These are phyloP conservation scores for Citrus medica DNA, from an alignment of 345 rosid genomes.

Conservation along the genomic window DNA sequence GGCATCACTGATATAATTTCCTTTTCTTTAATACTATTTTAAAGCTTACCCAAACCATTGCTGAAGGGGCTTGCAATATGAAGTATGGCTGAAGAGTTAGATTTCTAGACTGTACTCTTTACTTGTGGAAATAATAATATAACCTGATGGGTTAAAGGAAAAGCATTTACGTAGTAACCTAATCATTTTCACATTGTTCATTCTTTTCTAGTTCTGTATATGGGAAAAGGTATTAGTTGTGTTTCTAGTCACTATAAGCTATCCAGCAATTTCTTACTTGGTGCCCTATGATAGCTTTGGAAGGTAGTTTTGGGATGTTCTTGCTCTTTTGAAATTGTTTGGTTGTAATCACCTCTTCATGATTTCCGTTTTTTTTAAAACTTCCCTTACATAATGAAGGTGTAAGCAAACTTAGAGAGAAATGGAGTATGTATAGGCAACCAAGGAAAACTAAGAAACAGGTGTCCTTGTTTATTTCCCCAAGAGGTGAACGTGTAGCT, in stretches of 20 bases:
- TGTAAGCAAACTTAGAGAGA: conserved; percentile 61
- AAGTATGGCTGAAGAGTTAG: background rate
- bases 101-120: background rate
- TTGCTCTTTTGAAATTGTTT: too few species aligned
- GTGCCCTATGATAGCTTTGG: background rate
- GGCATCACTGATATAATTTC: background rate
- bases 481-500: conserved; percentile 73
- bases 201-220: background rate
- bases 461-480: conserved; percentile 61
- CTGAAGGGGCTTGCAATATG: background rate
- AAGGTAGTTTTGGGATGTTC: background rate
- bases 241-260: background rate
- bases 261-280: background rate
- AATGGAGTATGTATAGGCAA: conserved; percentile 49
- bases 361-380: background rate
- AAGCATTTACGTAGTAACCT: background rate
- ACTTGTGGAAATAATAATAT: background rate
- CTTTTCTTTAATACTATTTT: background rate
- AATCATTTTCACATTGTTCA: background rate
- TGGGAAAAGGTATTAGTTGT: background rate
- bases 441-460: conserved; percentile 40
- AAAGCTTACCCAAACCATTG: background rate
- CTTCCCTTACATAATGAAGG: conserved; percentile 36
- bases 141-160: background rate
- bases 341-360: background rate